Base-by-base conservation (phyloP, 371 early-diverging fungal species). In the Blakeslea trispora region DNA sequence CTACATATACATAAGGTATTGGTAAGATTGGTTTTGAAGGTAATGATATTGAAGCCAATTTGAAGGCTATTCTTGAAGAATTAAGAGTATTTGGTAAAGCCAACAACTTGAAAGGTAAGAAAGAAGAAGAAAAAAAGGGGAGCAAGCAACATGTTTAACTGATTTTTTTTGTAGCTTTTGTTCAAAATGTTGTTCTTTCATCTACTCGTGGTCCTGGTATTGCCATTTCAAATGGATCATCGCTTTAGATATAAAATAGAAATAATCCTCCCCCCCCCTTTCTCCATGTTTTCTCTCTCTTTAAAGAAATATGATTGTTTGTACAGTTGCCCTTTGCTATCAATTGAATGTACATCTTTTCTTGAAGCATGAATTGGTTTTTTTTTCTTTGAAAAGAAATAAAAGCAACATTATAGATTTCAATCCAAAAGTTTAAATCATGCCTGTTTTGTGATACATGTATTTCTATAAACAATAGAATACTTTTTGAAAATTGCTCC, bases 161-260 rank as follows among this genome's bases (percentile, higher is more conserved):
- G 23, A 28, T 45, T 39, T 40, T 48, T 47, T 40, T 32, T 21
- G 14, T 67, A 86, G 86, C 79, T 9, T 72, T 84, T 55, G 70
- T 84, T 54, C 81, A 81, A 72, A 81, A 82, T 44, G 80, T 84
- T 14, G 76, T 77, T 28, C 67, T 86, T 17, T 80, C 81, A 43
- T 82, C 83, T 34, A 83, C 82, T 28, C 81, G 81, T 59, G 83
- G 83, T 49, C 87, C 87, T 41, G 84, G 83, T 50, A 74, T 86
- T 63, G 68, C 55, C 35, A 65, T 77, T 56, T 57, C 66, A 52
- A 62, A 66, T 54, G 76, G 73, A 22, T 28, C 67, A 15, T 35
- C 50, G 37, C 61, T 61, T 50, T 61, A 61, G 37, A 59, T n/a
- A 6, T 34, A 28, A 28, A 31, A 41, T 41, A 41, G 10, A 32